Percentiles rank a stretch among this genome's conserved stretches.
Evolutionary conservation across 139 green algal genomes (phyloP).

Genomic region (Micractinium conductrix): DNA sequence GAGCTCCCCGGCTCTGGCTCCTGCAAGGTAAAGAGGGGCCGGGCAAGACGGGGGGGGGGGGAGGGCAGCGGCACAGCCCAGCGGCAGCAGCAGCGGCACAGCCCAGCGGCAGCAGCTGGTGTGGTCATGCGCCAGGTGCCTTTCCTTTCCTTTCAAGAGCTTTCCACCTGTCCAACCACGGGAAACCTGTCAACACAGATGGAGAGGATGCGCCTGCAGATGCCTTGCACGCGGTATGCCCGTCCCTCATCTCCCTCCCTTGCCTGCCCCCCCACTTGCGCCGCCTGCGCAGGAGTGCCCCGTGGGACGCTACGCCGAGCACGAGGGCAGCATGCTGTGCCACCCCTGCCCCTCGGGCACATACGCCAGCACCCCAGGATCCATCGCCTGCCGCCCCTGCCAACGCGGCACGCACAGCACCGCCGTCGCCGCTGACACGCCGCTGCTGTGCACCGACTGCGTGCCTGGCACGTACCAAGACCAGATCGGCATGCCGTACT

Average conservation of each 20-base stretch:
- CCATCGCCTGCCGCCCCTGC: constrained; percentile 14
- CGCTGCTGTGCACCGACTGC: background rate
- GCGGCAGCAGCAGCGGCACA: background rate
- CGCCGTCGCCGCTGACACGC: background rate
- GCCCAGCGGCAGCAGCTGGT: too few species aligned
- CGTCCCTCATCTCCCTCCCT: background rate
- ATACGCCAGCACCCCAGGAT: background rate
- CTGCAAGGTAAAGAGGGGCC: background rate
- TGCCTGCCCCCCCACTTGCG: background rate
- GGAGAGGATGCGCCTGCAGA: background rate
- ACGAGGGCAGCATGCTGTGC: background rate
- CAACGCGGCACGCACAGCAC: background rate
- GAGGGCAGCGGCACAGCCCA: background rate
- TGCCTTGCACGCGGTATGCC: background rate
- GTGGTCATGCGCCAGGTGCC: too few species aligned
- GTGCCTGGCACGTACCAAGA: background rate
- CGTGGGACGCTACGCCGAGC: background rate
- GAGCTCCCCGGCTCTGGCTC: background rate
- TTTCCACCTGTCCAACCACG: too few species aligned
- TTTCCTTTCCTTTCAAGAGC: too few species aligned
- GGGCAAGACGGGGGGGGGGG: background rate
- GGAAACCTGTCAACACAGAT: background rate
- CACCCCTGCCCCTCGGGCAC: background rate
- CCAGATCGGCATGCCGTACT: background rate
- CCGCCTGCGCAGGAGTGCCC: background rate